These are phyloP conservation scores for Monoraphidium neglectum DNA, from an alignment of 139 green algal genomes.

Conservation along the genomic window DNA sequence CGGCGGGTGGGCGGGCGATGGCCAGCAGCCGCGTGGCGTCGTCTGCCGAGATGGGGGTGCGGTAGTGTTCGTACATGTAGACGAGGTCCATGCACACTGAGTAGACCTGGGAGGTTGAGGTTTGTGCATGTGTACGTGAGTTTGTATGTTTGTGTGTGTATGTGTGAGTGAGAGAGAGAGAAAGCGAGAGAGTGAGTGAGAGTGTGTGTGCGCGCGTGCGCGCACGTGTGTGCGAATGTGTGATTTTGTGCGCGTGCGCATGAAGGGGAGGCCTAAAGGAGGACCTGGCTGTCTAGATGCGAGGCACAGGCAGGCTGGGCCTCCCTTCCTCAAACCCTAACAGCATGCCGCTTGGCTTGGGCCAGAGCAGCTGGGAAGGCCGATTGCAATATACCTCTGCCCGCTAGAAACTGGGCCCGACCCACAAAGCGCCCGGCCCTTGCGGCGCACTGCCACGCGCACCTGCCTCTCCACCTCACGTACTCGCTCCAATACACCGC, in stretches of 20 bases:
- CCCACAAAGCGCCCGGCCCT: too few species aligned
- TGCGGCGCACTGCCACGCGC: too few species aligned
- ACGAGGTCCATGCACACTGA: conserved; percentile 17
- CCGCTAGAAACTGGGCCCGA: too few species aligned
- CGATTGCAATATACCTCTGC: too few species aligned
- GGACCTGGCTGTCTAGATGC: too few species aligned
- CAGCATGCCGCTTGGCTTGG: too few species aligned
- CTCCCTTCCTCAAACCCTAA: too few species aligned
- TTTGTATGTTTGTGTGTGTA: neutral
- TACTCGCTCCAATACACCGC: too few species aligned
- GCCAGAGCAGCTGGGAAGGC: too few species aligned
- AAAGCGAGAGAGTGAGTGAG: neutral
- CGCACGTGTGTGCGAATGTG: neutral
- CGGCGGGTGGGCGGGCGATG: conserved; percentile 7
- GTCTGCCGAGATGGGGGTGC: conserved; percentile 10
- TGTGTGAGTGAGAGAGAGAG: neutral
- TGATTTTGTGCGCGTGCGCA: neutral
- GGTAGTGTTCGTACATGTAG: conserved; percentile 27
- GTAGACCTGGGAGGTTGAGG: conserved; percentile 13
- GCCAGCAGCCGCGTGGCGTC: conserved; percentile 20
- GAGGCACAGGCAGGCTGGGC: too few species aligned
- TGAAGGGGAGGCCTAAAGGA: too few species aligned
- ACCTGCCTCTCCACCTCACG: too few species aligned
- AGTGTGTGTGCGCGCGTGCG: neutral
- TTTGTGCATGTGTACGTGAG: neutral